Base-by-base conservation (phyloP, 2,329 filamentous ascomycete genomes). In the Aspergillus sojae region DNA sequence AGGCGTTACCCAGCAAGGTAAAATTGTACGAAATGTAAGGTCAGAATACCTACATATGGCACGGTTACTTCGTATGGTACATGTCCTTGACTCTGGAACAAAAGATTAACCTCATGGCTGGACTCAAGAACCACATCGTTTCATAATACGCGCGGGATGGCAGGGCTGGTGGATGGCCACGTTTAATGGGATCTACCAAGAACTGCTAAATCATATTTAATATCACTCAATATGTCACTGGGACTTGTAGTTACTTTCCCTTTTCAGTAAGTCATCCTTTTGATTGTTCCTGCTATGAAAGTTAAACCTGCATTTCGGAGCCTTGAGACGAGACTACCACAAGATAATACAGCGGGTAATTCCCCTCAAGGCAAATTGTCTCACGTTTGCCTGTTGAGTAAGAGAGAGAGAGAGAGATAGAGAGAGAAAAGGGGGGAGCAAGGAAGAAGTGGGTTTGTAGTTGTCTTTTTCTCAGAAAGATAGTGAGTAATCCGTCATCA, bases 61-160 rank as follows among this genome's bases (percentile, higher is more conserved):
- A 34, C 10, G 43, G 43, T 34, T 54, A 34, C 28, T 55, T 39
- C 30, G 52, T 39, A 55, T 55, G 32, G 30, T 53, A 30, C 26
- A 21, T 21, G 30, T 34, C 26, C 50, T 53, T 7, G n/a, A 28
- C 28, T 34, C 21, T 32, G 21, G 39, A 41, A 41, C 7, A 45
- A n/a, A 21, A 48, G 36, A 21, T 48, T 46, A 56, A 61, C 61
- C 52, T 57, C 57, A 59, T 66, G 57, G 53, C 43, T 62, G 21
- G 32, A 34, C 58, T 64, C 45, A 43, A 64, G 61, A 64, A 64
- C 64, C 55, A 61, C 59, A 41, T 60, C 57, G 62, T 64, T 62
- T 60, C 53, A 64, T 19, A 61, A 45, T n/a, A 19, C 60, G 56
- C 57, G 50, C 58, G 54, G 63, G 52, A 64, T 59, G 57, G 56